Evolutionary conservation across 148 eudicot genomes (phyloP).

Genomic region (Nyssa sinensis): DNA sequence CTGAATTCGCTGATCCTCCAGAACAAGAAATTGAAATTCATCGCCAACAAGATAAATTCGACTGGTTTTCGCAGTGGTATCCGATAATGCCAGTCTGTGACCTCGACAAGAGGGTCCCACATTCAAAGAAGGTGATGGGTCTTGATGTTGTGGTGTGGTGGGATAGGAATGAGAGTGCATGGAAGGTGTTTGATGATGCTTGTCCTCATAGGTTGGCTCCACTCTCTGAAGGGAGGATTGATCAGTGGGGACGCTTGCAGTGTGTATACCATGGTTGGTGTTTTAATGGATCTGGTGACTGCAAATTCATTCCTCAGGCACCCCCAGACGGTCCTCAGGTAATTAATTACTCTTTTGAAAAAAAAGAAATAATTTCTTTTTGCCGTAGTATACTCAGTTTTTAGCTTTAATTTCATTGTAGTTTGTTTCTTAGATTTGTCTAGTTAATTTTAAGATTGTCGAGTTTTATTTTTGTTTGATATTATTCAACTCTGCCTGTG

Average conservation of each 20-base stretch:
- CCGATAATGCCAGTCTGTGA: conserved; percentile 64
- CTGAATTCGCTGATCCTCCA: conserved; percentile 20
- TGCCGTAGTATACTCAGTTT: not conserved
- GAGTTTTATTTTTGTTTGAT: not conserved
- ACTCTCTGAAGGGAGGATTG: conserved; percentile 75
- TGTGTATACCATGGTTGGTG: conserved; percentile 94
- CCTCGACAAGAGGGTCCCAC: conserved; percentile 71
- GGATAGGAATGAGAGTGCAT: conserved; percentile 50
- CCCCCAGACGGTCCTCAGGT: conserved; percentile 74
- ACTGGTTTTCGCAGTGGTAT: conserved; percentile 76
- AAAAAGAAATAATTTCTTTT: not conserved
- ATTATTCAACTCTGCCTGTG: not conserved
- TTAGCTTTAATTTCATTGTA: not conserved
- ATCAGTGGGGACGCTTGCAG: conserved; percentile 80
- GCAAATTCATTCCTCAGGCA: conserved; percentile 75
- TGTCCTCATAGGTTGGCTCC: conserved; percentile 92
- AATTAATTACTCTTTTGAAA: not conserved
- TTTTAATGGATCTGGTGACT: conserved; percentile 62
- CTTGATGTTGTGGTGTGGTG: conserved; percentile 76
- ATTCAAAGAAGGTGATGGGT: conserved; percentile 61
- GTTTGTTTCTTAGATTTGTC: not conserved
- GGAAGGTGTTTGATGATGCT: conserved; percentile 80
- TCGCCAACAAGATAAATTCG: conserved; percentile 35
- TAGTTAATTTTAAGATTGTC: not conserved
- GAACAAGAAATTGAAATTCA: conserved; percentile 28